Conservation (phyloP, 2,329 filamentous ascomycete species). For the Ascochyta viciae-villosae region DNA sequence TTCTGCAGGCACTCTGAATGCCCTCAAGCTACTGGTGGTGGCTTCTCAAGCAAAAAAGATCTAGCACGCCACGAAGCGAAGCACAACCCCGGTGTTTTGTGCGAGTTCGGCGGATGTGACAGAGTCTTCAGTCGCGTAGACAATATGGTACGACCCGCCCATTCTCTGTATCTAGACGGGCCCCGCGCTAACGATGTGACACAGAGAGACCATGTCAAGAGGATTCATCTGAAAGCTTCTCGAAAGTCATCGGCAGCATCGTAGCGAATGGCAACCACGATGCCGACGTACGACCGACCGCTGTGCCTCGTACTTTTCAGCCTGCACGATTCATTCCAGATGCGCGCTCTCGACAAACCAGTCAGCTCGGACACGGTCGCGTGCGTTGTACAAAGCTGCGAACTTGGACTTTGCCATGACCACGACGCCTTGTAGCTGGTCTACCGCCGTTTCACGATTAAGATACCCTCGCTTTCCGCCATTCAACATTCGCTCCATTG, state of each 20-base stretch:
- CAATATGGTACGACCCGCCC: slow-evolving; percentile 60
- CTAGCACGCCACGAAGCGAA: slow-evolving; percentile 67
- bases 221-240: slow-evolving; percentile 49
- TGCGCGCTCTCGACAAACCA: neutral
- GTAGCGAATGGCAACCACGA: slow-evolving; percentile 5
- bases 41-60: slow-evolving; percentile 70
- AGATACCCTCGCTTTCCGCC: slow-evolving; percentile 33
- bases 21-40: slow-evolving; percentile 62
- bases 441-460: slow-evolving; percentile 35
- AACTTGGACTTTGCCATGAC: slow-evolving; percentile 9
- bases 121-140: slow-evolving; percentile 67
- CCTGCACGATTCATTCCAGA: neutral
- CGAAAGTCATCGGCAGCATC: slow-evolving; percentile 34
- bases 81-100: slow-evolving; percentile 66
- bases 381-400: neutral
- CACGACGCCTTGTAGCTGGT: slow-evolving; percentile 18
- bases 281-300: neutral
- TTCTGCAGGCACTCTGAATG: slow-evolving; percentile 67
- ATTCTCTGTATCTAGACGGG: neutral
- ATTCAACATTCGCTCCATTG: slow-evolving; percentile 22
- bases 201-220: slow-evolving; percentile 51
- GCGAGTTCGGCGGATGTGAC: slow-evolving; percentile 65
- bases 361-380: neutral
- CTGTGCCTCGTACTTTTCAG: neutral
- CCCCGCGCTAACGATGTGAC: slow-evolving; percentile 24